Base-by-base conservation (phyloP, 345 rosid genomes). In the Acer campestre region DNA sequence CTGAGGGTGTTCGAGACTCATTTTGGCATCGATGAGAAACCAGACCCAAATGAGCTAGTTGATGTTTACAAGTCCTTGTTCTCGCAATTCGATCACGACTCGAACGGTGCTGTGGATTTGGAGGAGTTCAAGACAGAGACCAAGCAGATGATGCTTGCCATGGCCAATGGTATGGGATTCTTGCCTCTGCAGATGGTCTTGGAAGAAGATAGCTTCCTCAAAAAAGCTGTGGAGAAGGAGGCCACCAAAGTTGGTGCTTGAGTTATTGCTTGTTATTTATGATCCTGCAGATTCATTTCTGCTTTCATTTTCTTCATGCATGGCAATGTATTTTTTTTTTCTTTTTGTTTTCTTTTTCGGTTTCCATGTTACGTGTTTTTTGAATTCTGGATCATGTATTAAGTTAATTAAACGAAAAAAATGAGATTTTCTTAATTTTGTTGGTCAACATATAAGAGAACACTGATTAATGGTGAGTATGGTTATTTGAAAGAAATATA, bases 61-160 rank as follows among this genome's bases (percentile, higher is more conserved):
- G 49, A 20, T 0, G 82, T 82, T 10, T 86, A 86, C 74, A 74
- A 61, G 14, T 76, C 84, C 12, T 53, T 84, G 42, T 86, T 87
- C 17, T 14, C 70, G 53, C 80, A 77, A 67, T 87, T 81, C 13
- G 90, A 87, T 44, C 86, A 81, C 62, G 87, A 86, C 84, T 70
- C 73, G 31, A 82, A 84, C 23, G 89, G 85, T 6, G 49, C 61
- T 2, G 80, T 80, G 25, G 88, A 86, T 77, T 59, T 83, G 59
- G 83, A 86, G 49, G 90, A 88, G 88, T 85, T 84, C 74, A 84
- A 72, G 86, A 69, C 75, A 9, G 88, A 87, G 85, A 87, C 81
- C 4, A 82, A 80, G 81, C 63, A 70, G 20, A 31, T 86, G 83
- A 75, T 84, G 90, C 76, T 85, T 14, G 88, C 88, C 17, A 83